Evolutionary conservation across 495 filamentous ascomycete species (phyloP), one percentile per base, ranked within the genome.

Genomic region (Xylaria sp.): DNA sequence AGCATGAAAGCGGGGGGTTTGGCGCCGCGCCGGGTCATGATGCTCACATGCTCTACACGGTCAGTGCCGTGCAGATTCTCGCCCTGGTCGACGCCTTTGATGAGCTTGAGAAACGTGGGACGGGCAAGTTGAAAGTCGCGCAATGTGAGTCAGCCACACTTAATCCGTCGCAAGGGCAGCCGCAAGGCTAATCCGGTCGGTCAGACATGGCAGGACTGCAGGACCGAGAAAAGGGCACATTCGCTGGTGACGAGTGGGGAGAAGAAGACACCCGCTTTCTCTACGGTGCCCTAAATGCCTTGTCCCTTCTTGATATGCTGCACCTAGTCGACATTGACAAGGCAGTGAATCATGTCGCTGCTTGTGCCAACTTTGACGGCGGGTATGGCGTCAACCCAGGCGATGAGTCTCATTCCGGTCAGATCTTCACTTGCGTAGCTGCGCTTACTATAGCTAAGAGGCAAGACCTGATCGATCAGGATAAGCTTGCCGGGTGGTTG

Each of bases 241-340:
- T 99, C 78, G 89, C 90, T 72, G 96, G 96, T 50, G 97, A 98
- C 73, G 90, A 97, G 79, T 99, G 94, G 94, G 96, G 97, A 11
- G 96, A 99, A 82, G 88, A 88, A 64, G 96, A 99, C 81, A 98
- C 97, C 8, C 89, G 96, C 15, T 99, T 99, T 78, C 85, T 98
- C 5, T 98, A 95, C 77, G 91, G 91, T 44, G 93, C 94, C 5
- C 83, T 98, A 67, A 95, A 93, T 80, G 92, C 93, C 8, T 85
- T 99, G 37, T 97, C 93, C 0, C 87, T 99, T 3, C 83, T 99
- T 14, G 87, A 87, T 3, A 85, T 92, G 19, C 77, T 97, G 15
- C 76, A 90, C 57, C 76, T 93, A 6, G 86, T 97, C 70, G 90
- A 98, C 75, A 85, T 97, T 3, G 78, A 90, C 57, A 92, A 92